Evolutionary conservation across 495 filamentous ascomycete genomes (phyloP).

Genomic region (Talaromyces liani): DNA sequence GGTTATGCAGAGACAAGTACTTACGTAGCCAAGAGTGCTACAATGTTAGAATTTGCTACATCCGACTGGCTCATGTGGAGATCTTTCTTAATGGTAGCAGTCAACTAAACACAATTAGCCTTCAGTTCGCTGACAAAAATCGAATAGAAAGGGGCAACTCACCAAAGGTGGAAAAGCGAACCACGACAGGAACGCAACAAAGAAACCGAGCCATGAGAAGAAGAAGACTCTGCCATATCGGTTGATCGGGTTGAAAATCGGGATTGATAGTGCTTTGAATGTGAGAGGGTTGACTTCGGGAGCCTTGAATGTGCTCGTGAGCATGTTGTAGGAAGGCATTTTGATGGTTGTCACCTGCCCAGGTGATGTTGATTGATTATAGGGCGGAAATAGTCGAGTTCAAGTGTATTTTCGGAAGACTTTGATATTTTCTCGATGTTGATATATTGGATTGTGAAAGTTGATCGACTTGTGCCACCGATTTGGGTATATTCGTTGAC

Average conservation of each 20-base stretch:
- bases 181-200: slow-evolving; percentile 93
- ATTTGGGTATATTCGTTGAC: neutral
- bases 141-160: slow-evolving; percentile 30
- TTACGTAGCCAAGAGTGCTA: slow-evolving; percentile 80
- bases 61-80: slow-evolving; percentile 62
- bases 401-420: neutral
- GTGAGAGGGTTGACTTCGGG: slow-evolving; percentile 64
- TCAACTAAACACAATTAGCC: slow-evolving; percentile 42
- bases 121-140: too few species aligned
- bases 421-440: neutral
- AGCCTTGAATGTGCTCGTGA: slow-evolving; percentile 19
- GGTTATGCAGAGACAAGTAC: slow-evolving; percentile 15
- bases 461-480: neutral
- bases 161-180: slow-evolving; percentile 77
- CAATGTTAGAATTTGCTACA: slow-evolving; percentile 85
- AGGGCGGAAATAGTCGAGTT: neutral
- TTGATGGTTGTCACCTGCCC: neutral
- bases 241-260: slow-evolving; percentile 71
- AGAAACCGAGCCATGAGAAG: slow-evolving; percentile 93
- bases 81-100: slow-evolving; percentile 70
- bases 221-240: slow-evolving; percentile 85
- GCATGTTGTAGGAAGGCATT: slow-evolving; percentile 3
- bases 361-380: neutral
- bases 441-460: neutral
- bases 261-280: slow-evolving; percentile 73